Percentiles rank a stretch among this genome's conserved stretches.
These are phyloP conservation scores for Pharnaceum exiguum DNA, from an alignment of 148 eudicot species.

Conservation along the genomic window DNA sequence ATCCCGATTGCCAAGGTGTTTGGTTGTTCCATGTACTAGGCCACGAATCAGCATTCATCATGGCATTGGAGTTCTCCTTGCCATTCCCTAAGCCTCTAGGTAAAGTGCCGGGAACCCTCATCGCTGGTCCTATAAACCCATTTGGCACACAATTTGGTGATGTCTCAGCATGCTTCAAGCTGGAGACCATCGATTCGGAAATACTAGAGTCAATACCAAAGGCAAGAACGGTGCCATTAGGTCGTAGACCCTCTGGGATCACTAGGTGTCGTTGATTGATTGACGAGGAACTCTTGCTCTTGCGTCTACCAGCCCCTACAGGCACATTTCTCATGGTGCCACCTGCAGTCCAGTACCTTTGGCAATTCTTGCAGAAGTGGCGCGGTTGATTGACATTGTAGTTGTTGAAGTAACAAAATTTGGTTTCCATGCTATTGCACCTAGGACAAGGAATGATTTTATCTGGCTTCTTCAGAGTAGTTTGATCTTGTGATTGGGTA, in stretches of 20 bases:
- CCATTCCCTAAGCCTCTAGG: conserved; percentile 16
- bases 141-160: conserved; percentile 11
- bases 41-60: conserved; percentile 23
- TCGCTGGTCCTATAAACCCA: conserved; percentile 11
- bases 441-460: conserved; percentile 63
- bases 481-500: conserved; percentile 25
- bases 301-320: conserved; percentile 63
- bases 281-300: conserved; percentile 37
- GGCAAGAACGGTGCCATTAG: conserved; percentile 26
- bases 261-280: conserved; percentile 28
- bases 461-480: conserved; percentile 44
- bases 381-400: conserved; percentile 59
- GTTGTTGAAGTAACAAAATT: conserved; percentile 73
- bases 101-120: conserved; percentile 5
- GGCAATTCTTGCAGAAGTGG: conserved; percentile 64
- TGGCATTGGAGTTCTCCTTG: conserved; percentile 2
- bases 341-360: conserved; percentile 68
- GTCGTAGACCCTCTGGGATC: conserved; percentile 17
- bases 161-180: conserved; percentile 13
- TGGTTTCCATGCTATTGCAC: conserved; percentile 60
- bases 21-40: conserved; percentile 42
- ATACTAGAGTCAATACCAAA: conserved; percentile 29
- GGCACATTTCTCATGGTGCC: conserved; percentile 66
- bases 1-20: conserved; percentile 24
- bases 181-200: conserved; percentile 27